Conservation (phyloP, 192 early-diverging fungal species). For the Funneliformis geosporum region DNA sequence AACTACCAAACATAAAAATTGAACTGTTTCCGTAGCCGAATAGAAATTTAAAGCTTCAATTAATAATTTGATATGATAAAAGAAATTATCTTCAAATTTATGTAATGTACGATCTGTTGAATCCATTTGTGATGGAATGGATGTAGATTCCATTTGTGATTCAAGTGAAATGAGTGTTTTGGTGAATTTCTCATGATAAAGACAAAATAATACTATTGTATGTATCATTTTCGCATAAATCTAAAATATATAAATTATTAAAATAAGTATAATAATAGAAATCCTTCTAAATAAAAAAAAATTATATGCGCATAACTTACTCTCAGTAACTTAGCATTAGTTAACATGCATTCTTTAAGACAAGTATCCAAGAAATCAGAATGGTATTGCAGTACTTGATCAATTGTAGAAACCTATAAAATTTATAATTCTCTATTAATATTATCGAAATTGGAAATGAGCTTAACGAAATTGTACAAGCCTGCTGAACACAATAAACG, state of each 20-base stretch:
- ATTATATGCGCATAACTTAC: slow-evolving; percentile 45
- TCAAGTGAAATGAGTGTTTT: slow-evolving; percentile 43
- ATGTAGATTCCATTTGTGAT: slow-evolving; percentile 40
- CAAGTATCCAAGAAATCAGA: slow-evolving; percentile 83
- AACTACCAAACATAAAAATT: slow-evolving; percentile 64
- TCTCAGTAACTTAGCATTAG: slow-evolving; percentile 78
- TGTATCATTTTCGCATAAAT: slow-evolving; percentile 65
- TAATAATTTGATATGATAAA: slow-evolving; percentile 67
- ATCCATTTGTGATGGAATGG: slow-evolving; percentile 44
- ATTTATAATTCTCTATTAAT: too few relatives aligned
- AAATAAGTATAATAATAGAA: neutral
- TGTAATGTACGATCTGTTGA: slow-evolving; percentile 44
- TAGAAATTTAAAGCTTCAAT: slow-evolving; percentile 80
- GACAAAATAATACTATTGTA: slow-evolving; percentile 59
- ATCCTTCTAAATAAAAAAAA: neutral
- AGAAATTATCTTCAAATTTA: slow-evolving; percentile 64
- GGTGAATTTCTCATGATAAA: slow-evolving; percentile 58
- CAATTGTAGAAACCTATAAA: slow-evolving; percentile 70
- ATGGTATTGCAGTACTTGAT: slow-evolving; percentile 81
- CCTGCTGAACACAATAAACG: too few relatives aligned
- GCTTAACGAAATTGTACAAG: too few relatives aligned
- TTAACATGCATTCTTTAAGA: slow-evolving; percentile 89
- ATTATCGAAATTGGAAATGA: too few relatives aligned
- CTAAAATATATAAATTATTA: slow-evolving; percentile 41
- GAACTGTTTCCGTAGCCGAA: slow-evolving; percentile 66